Evolutionary conservation across 352 stramenopile species (phyloP), one percentile per base, ranked within the genome.

Genomic region (Globisporangium ultimum): DNA sequence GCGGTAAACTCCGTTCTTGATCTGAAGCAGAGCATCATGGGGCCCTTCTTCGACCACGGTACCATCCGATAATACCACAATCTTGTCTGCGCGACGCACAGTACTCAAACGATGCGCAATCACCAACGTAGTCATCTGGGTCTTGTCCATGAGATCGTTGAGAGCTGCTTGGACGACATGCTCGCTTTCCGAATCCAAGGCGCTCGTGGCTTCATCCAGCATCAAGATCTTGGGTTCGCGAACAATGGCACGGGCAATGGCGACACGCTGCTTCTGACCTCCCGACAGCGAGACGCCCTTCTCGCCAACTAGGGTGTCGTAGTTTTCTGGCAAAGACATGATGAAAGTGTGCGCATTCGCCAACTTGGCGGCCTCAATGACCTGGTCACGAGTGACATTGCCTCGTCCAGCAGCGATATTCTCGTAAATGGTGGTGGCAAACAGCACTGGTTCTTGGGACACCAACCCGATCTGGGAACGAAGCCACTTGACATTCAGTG

Each of bases 381-480:
- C 56, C 28, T 63, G 56, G 1, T 57, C 56, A 15, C 55, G 55
- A 20, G 55, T 55, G 20, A 61, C 47, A n/a, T 28, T 32, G 28
- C 7, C 28, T 36, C 28, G 28, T 36, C 28, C 28, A 10, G 28
- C 9, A 36, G 68, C 66, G 60, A 99, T 95, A 61, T 98, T 98
- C 18, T 97, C 80, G 3, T 65, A 58, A 52, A 98, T 95, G 2
- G 76, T 91, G n/a, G 71, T 81, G 17, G 86, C 84, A 68, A 97
- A 97, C 20, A 98, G 72, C 22, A 89, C 87, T 15, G 89, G 87
- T 55, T 97, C 82, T 64, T 98, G 92, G 0, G 72, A 87, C 0
- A 94, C 84, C 0, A 96, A 60, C 10, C 83, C 71, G 34, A 83
- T 89, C 56, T 93, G 74, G 12, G 70, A 64, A 12, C 84, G 71